Conservation (phyloP, 202 grass and related monocot genomes). For the Dendrocalamus latiflorus region DNA sequence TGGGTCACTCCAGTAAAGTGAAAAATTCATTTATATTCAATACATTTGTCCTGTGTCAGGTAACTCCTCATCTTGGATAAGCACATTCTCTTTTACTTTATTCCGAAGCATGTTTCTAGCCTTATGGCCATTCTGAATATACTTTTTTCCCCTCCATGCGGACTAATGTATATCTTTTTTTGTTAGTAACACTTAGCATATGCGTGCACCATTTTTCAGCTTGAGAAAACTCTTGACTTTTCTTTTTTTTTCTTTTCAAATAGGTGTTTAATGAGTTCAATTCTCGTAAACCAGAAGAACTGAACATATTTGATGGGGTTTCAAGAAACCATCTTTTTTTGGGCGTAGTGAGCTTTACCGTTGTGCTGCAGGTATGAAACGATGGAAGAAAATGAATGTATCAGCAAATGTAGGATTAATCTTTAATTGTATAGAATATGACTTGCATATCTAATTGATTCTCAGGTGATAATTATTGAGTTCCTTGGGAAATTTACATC, state of each 20-base stretch:
- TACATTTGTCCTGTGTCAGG: constrained; percentile 94
- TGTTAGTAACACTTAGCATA: not conserved
- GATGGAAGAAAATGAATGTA: not conserved
- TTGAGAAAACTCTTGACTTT: constrained; percentile 25
- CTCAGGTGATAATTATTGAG: constrained; percentile 78
- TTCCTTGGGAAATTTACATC: constrained; percentile 91
- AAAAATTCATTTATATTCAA: constrained; percentile 99
- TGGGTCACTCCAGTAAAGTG: constrained; percentile 56
- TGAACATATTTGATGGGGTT: constrained; percentile 81
- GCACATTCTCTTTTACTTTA: not conserved
- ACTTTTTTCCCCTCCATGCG: not conserved
- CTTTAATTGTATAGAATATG: constrained; percentile 10
- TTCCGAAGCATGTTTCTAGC: not conserved
- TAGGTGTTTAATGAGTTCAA: constrained; percentile 98
- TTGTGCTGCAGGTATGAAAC: constrained; percentile 72
- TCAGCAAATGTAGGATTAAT: not conserved
- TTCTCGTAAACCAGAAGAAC: constrained; percentile 83
- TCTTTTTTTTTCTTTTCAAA: constrained; percentile 12
- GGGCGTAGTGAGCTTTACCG: constrained; percentile 54
- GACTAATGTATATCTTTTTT: not conserved
- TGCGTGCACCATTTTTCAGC: constrained; percentile 3
- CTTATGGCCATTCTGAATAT: constrained; percentile 1
- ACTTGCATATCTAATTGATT: constrained; percentile 16
- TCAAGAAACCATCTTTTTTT: constrained; percentile 83
- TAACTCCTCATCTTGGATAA: constrained; percentile 19